Evolutionary conservation across 2,329 filamentous ascomycete species (phyloP), one percentile per base, ranked within the genome.

Genomic region (Penicillium sp.): DNA sequence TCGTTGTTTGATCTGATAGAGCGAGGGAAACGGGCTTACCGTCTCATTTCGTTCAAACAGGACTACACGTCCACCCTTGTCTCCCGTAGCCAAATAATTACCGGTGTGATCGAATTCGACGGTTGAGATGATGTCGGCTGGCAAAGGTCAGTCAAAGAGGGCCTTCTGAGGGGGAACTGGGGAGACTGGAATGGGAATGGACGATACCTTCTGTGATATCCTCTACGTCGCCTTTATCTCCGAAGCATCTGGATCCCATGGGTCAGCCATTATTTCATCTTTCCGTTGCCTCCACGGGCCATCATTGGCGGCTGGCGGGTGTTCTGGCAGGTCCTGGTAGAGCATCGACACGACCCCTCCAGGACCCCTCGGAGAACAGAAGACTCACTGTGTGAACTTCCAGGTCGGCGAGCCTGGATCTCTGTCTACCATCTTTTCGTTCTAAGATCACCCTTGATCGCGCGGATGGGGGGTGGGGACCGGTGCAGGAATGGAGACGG

Each of bases 151-250:
- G 54, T 64, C 44, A 58, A 18, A 43, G 55, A 45, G 51, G 49
- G n/a, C n/a, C n/a, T n/a, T n/a, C n/a, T n/a, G n/a, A n/a, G n/a
- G n/a, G n/a, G n/a, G n/a, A n/a, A 21, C 49, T 40, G 40, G 42
- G 31, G 31, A 21, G 36, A 18, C 21, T 6, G 19, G 18, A 29
- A 46, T 11, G 39, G 28, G 50, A 45, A 45, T 48, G 29, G 48
- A 42, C 36, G 18, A 46, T 81, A 92, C 91, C 90, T 88, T 97
- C 92, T 78, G 92, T 97, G 75, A 97, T 97, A 76, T 97, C 92
- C 78, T 97, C 94, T 65, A 99, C 93, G 81, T 99, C 94, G 68
- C 94, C 94, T 81, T 99, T 99, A 81, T 99, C 94, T 77, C 94
- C 94, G 79, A 99, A 99, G 82, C 94, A 97, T 82, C 93, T 97